Evolutionary conservation across 176 grass and related monocot species (phyloP), one percentile per base, ranked within the genome.

Genomic region (Musa troglodytarum): DNA sequence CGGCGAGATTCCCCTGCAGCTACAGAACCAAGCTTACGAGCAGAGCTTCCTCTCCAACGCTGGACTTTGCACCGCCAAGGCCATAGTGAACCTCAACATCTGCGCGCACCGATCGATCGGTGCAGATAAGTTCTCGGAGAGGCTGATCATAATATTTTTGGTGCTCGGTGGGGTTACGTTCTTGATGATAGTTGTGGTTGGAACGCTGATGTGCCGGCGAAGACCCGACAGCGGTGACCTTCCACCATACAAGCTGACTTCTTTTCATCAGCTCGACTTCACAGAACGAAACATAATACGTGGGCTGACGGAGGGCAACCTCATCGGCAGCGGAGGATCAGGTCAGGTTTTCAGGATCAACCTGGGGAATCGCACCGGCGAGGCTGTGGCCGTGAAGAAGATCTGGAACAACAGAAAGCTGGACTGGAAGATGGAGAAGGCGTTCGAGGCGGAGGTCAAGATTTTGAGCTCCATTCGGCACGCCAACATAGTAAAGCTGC

Each of bases 391-490:
- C 6, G 81, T 86, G 6, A 90, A 88, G 54, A 86, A 87, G 54
- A 90, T 94, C 28, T 67, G 62, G 11, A 83, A 53, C 65, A 20
- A 21, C 0, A 10, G 3, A 11, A 89, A 54, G 11, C 10, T 76
- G 0, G 14, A 52, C n/a, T 24, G 54, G 11, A 82, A 82, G 10
- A 52, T 92, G 67, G 80, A 82, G 51, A 84, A 59, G 10, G 69
- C 89, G 50, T 89, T 89, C 65, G 66, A 89, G 68, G 80, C 82
- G 4, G 87, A 93, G 65, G 65, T 85, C 24, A 52, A 85, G 61
- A 87, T 85, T 25, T 72, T 89, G 49, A 75, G 87, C 52, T 81
- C 71, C 24, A 93, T 93, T 54, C 22, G 85, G 24, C 81, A 89
- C 43, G 26, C 53, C 12, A 93, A 93, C n/a, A 86, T 86, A 26